Conservation (phyloP, 108 stramenopile species). For the Aurantiochytrium sp. region DNA sequence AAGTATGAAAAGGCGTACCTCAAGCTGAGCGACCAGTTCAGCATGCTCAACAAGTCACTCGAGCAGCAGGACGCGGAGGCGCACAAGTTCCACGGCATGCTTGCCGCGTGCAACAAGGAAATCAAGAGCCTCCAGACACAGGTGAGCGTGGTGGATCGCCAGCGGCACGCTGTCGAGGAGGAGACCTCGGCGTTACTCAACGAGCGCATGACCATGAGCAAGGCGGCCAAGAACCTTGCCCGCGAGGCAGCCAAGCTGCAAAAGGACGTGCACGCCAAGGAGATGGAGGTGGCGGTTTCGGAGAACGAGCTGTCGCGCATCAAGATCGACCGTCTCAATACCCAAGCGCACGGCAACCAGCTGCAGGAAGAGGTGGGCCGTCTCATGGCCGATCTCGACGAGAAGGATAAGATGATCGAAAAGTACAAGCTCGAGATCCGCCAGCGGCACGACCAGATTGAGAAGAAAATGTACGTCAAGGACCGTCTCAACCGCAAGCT, state of each 20-base stretch:
- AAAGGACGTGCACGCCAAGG: constrained; percentile 60
- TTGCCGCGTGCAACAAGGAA: constrained; percentile 14
- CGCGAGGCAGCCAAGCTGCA: constrained; percentile 48
- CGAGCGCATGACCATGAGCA: constrained; percentile 61
- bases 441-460: constrained; percentile 75
- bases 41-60: constrained; percentile 56
- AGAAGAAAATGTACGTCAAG: constrained; percentile 72
- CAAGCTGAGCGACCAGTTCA: constrained; percentile 40
- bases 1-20: constrained; percentile 53
- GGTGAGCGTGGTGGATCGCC: constrained; percentile 63
- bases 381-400: constrained; percentile 47
- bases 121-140: constrained; percentile 45
- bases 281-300: constrained; percentile 53
- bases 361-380: constrained; percentile 57
- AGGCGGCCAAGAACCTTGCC: constrained; percentile 63
- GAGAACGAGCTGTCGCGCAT: constrained; percentile 71
- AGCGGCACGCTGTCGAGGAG: constrained; percentile 61
- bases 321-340: constrained; percentile 66
- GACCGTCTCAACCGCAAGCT: constrained; percentile 73
- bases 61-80: constrained; percentile 65
- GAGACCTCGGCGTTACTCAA: constrained; percentile 43
- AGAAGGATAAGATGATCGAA: constrained; percentile 58
- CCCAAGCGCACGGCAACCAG: constrained; percentile 57
- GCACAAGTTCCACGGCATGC: constrained; percentile 41
- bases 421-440: constrained; percentile 70